phyloP scores from a whole-genome alignment of 2,329 filamentous ascomycete genomes.

The Colletotrichum trifolii region DNA sequence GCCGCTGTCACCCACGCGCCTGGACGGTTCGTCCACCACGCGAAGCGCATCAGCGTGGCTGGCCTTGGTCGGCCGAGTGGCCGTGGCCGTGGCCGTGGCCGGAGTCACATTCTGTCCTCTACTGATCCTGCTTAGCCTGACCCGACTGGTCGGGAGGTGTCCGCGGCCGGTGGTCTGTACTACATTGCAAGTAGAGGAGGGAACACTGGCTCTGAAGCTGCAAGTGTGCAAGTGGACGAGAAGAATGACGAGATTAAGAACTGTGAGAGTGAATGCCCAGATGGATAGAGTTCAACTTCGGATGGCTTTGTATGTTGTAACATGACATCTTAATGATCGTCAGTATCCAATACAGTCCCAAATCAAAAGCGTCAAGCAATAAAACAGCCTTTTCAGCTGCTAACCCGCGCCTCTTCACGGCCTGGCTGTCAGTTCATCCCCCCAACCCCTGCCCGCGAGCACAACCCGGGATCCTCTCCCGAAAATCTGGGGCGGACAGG shows the following conservation, averaged over 20 bases:
- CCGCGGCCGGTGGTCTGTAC: neutral
- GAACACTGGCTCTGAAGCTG: neutral
- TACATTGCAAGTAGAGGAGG: neutral
- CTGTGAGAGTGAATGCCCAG: too few species aligned
- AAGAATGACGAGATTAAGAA: too few species aligned
- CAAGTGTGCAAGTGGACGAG: neutral
- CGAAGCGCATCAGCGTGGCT: slow-evolving; percentile 4
- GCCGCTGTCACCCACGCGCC: slow-evolving; percentile 4
- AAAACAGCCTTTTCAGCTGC: too few species aligned
- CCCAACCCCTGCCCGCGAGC: slow-evolving; percentile 6
- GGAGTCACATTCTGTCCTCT: neutral
- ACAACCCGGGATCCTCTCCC: slow-evolving; percentile 16
- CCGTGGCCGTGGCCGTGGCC: slow-evolving; percentile 15
- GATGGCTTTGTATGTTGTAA: too few species aligned
- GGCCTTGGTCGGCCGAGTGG: neutral
- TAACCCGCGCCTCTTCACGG: too few species aligned
- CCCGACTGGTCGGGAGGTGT: neutral
- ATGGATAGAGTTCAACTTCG: too few species aligned
- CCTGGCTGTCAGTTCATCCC: neutral
- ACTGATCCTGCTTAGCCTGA: slow-evolving; percentile 12
- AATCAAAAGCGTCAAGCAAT: too few species aligned
- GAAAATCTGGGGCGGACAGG: slow-evolving; percentile 18
- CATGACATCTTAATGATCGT: too few species aligned
- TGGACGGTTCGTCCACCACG: neutral
- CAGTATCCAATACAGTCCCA: neutral